Conservation (phyloP, 1,284 basidiomycete genomes). For the Porogramme epimiltina region DNA sequence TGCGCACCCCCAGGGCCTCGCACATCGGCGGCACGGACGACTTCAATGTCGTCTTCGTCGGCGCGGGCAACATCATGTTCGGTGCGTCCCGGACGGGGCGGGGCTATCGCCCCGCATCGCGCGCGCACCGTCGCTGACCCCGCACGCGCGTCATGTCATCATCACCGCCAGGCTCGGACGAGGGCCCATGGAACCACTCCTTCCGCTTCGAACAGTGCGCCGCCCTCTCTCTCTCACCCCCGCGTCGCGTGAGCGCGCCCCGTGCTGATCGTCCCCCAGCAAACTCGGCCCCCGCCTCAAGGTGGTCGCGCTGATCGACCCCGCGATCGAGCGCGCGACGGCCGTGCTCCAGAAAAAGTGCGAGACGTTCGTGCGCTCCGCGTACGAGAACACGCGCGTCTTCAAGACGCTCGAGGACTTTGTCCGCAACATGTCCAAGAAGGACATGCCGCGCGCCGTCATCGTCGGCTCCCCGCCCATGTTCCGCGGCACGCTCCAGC, state of each 20-base stretch:
- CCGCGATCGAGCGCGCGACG: slow-evolving; percentile 81
- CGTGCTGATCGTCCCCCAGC: slow-evolving; percentile 43
- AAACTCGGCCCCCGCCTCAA: slow-evolving; percentile 97
- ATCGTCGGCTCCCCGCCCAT: slow-evolving; percentile 93
- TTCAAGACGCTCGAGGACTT: slow-evolving; percentile 91
- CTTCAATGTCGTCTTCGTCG: slow-evolving; percentile 91
- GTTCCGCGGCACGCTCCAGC: slow-evolving; percentile 82
- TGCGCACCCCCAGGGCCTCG: slow-evolving; percentile 43
- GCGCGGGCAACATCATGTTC: slow-evolving; percentile 95
- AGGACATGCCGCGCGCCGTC: slow-evolving; percentile 71
- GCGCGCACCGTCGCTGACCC: neutral
- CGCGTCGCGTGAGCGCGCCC: neutral
- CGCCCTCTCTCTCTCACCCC: neutral
- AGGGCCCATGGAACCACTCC: slow-evolving; percentile 93
- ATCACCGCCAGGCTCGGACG: slow-evolving; percentile 63
- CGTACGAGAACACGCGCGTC: slow-evolving; percentile 90
- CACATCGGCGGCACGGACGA: slow-evolving; percentile 62
- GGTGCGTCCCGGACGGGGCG: slow-evolving; percentile 51
- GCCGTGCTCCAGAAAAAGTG: slow-evolving; percentile 88
- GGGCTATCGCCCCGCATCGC: neutral
- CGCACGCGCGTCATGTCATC: slow-evolving; percentile 1
- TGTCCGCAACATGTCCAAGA: slow-evolving; percentile 65
- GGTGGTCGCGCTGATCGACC: slow-evolving; percentile 94
- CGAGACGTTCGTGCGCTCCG: slow-evolving; percentile 90
- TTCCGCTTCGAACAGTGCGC: slow-evolving; percentile 90